Percentiles rank a stretch among this genome's conserved stretches.
phyloP scores from a whole-genome alignment of 192 early-diverging fungal genomes.

The Coemansia brasiliensis region DNA sequence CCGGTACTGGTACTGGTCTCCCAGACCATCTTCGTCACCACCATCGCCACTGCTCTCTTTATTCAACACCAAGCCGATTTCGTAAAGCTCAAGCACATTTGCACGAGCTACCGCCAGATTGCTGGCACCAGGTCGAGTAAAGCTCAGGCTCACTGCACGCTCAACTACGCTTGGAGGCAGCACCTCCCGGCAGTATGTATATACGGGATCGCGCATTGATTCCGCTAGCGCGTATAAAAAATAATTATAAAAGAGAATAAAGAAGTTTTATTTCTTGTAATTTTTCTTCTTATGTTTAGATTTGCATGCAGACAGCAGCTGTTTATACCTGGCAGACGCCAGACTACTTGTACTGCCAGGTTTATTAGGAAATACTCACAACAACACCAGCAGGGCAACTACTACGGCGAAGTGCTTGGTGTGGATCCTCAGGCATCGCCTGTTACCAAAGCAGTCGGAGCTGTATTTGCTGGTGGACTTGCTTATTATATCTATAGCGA shows the following conservation, averaged over 20 bases:
- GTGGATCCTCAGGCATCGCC: conserved; percentile 33
- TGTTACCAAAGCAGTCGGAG: conserved; percentile 24
- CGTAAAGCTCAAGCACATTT: conserved; percentile 47
- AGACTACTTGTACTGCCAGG: too few relatives aligned
- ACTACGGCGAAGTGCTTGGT: conserved; percentile 17
- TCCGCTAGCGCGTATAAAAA: too few relatives aligned
- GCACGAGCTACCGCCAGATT: conserved; percentile 51
- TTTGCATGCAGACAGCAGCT: too few relatives aligned
- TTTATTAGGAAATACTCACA: not conserved
- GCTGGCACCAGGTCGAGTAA: conserved; percentile 33
- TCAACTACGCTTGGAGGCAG: conserved; percentile 46
- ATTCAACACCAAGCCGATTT: conserved; percentile 33
- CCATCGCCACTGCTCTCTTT: not conserved
- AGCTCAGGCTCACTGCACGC: conserved; percentile 40
- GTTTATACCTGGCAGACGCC: too few relatives aligned
- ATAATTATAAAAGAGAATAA: too few relatives aligned
- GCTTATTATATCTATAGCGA: conserved; percentile 37
- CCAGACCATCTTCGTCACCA: conserved; percentile 20
- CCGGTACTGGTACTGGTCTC: conserved; percentile 36
- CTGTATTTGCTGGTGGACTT: conserved; percentile 24
- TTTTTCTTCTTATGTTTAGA: too few relatives aligned
- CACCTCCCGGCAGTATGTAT: conserved; percentile 53
- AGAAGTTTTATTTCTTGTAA: too few relatives aligned
- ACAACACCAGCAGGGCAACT: not conserved
- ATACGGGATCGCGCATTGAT: conserved; percentile 47